A percentile compares a stretch with the other conserved stretches of the same genome.
phyloP scores from a whole-genome alignment of 2,329 filamentous ascomycete species.

The Aspergillus carbonarius region DNA sequence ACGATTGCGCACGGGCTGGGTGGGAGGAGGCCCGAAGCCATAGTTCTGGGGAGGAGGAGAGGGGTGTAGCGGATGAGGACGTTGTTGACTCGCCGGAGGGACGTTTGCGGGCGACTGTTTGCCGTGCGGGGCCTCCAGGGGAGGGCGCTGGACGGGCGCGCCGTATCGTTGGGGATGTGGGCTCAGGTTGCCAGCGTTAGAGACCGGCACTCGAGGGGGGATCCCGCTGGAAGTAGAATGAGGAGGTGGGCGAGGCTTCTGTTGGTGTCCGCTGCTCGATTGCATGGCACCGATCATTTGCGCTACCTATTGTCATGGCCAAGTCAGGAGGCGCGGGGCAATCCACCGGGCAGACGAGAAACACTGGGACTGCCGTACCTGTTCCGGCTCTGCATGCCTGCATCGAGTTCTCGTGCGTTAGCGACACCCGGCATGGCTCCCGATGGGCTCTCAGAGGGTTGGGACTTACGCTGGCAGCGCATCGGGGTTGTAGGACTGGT shows the following conservation, averaged over 20 bases:
- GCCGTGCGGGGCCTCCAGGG: constrained; percentile 13
- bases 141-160: constrained; percentile 17
- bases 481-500: constrained; percentile 88
- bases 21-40: constrained; percentile 51
- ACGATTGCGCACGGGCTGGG: constrained; percentile 54
- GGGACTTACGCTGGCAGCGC: constrained; percentile 79
- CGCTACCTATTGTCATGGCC: constrained; percentile 38
- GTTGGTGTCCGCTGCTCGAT: constrained; percentile 28
- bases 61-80: constrained; percentile 41
- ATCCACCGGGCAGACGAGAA: neutral
- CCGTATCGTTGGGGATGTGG: constrained; percentile 19
- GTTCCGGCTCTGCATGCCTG: constrained; percentile 74
- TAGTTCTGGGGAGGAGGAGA: constrained; percentile 49
- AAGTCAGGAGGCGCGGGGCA: constrained; percentile 10
- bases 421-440: constrained; percentile 7
- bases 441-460: neutral
- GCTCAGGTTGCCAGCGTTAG: constrained; percentile 17
- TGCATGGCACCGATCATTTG: constrained; percentile 44
- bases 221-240: constrained; percentile 23
- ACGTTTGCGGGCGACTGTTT: constrained; percentile 21
- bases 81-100: constrained; percentile 27
- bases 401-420: constrained; percentile 17
- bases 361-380: constrained; percentile 46
- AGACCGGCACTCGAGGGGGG: constrained; percentile 28
- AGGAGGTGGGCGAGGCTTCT: constrained; percentile 29